Conservation (phyloP, 202 grass and related monocot genomes). For the Musa balbisiana region DNA sequence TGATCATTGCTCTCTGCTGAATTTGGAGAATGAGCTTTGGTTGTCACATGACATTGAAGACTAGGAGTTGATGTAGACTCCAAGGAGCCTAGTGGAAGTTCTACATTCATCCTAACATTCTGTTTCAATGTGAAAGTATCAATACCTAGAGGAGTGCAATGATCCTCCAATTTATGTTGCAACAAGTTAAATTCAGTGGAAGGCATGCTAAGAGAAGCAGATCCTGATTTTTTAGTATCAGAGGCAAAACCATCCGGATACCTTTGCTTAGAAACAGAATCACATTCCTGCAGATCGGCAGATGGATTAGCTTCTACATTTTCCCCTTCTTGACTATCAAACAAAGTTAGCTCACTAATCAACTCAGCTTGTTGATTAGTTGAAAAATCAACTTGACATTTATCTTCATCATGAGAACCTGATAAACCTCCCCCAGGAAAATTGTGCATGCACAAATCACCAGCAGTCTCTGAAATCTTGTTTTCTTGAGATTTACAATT, state of each 20-base stretch:
- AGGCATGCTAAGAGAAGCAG: not conserved
- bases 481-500: not conserved
- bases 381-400: not conserved
- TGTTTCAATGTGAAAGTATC: not conserved
- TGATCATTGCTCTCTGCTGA: conserved; percentile 23
- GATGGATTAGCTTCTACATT: not conserved
- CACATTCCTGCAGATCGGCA: not conserved
- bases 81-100: not conserved
- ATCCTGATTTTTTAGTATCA: not conserved
- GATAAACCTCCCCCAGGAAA: not conserved
- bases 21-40: conserved; percentile 17
- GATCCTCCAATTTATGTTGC: not conserved
- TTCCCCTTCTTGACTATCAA: not conserved
- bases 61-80: conserved; percentile 19
- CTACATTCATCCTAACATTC: not conserved
- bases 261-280: not conserved
- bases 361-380: not conserved
- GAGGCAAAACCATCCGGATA: not conserved
- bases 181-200: not conserved
- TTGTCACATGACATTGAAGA: conserved; percentile 20
- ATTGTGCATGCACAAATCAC: not conserved
- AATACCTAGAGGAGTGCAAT: not conserved
- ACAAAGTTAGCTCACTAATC: not conserved
- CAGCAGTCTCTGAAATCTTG: not conserved
- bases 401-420: not conserved